A percentile compares a stretch with the other conserved stretches of the same genome.
phyloP scores from a whole-genome alignment of 2,329 filamentous ascomycete genomes.

The Beauveria caledonica region DNA sequence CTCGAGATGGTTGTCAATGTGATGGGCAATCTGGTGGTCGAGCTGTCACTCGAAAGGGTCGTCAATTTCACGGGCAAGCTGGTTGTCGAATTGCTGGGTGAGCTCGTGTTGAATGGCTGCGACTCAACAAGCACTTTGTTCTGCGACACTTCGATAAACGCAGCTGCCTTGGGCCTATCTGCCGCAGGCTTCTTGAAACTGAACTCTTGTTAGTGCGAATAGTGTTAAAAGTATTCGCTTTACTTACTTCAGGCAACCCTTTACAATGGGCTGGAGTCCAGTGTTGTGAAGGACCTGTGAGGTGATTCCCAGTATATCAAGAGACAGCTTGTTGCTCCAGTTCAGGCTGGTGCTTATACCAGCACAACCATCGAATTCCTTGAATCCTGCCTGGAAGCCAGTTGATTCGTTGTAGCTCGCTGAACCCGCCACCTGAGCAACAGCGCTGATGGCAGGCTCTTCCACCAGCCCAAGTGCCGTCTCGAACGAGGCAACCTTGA shows the following conservation, averaged over 20 bases:
- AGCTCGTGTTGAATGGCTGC: neutral
- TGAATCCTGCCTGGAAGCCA: constrained; percentile 16
- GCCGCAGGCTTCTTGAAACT: neutral
- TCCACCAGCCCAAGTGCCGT: constrained; percentile 18
- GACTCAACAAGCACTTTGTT: neutral
- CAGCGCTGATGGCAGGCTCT: constrained; percentile 21
- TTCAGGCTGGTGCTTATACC: constrained; percentile 21
- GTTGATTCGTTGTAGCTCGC: constrained; percentile 10
- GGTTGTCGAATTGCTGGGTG: neutral
- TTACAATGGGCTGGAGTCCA: constrained; percentile 14
- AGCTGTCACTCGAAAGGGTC: too few species aligned
- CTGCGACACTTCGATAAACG: neutral
- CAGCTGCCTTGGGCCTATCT: neutral
- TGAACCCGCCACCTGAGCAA: constrained; percentile 16
- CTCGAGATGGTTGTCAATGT: neutral
- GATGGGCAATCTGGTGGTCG: too few species aligned
- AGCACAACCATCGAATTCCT: constrained; percentile 17
- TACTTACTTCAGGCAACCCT: constrained; percentile 19
- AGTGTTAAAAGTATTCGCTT: neutral
- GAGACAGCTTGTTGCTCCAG: constrained; percentile 21
- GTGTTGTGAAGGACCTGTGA: constrained; percentile 18
- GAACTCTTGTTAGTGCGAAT: neutral
- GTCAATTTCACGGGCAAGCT: neutral
- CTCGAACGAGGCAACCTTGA: constrained; percentile 17
- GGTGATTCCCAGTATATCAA: constrained; percentile 15